Evolutionary conservation across 495 filamentous ascomycete species (phyloP), one percentile per base, ranked within the genome.

Genomic region (Aspergillus ellipticus): DNA sequence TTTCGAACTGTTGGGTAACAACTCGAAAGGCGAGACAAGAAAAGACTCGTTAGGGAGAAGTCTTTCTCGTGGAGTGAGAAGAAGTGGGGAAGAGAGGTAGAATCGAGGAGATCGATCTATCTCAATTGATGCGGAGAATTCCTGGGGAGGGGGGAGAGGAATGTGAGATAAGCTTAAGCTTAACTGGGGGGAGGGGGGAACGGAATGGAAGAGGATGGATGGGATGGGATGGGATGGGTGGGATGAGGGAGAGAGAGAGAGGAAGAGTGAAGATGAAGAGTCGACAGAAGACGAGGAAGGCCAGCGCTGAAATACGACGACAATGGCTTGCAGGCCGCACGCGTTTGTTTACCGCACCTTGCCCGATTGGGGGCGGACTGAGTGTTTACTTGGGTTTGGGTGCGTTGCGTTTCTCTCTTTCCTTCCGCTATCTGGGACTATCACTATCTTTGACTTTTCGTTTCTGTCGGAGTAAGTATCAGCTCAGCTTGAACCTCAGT

Each of bases 21-120:
- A 83, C 79, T 77, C 84, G 90, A 89, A 93, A 90, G 91, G 86
- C 86, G 85, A 89, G 85, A 91, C 86, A 91, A 92, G 89, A 93
- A 92, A 89, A 89, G 74, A 79, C 76, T 78, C 64, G 69, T 66
- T 57, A 49, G 64, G 66, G 66, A 64, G 59, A 72, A 75, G 70
- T 76, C 73, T 78, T 77, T 74, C 69, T 74, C 66, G 68, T 48
- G 42, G 43, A 57, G 54, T 55, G 56, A 51, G 51, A 31, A 42
- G 54, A 49, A 51, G 43, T 55, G 43, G 51, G 56, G 51, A 60
- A 31, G 57, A 55, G 55, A 65, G 62, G 65, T 61, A 51, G 28
- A 28, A 49, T 45, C 47, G 54, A 60, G 64, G 42, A 51, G 53
- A 56, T 54, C 42, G 62, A 65, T 60, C 57, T 50, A 61, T 59